A percentile compares a stretch with the other conserved stretches of the same genome.
These are phyloP conservation scores for Domatiomyces globalis DNA, from an alignment of 2,329 filamentous ascomycete genomes.

Conservation along the genomic window DNA sequence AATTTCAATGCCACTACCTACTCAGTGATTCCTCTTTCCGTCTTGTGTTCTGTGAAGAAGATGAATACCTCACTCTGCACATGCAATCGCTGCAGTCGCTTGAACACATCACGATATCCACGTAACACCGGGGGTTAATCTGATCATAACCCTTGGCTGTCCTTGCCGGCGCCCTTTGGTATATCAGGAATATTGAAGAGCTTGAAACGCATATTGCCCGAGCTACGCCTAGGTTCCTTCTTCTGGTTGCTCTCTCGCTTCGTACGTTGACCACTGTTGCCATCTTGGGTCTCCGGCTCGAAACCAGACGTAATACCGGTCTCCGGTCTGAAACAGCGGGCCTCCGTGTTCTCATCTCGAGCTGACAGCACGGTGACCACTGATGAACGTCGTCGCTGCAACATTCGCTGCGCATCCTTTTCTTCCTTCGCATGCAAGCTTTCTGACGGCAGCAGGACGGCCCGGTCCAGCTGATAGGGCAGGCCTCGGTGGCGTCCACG, in stretches of 20 bases:
- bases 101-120: background rate
- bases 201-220: background rate
- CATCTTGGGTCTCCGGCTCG: background rate
- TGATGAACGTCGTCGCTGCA: constrained; percentile 13
- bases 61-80: background rate
- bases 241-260: background rate
- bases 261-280: background rate
- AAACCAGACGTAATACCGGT: constrained; percentile 10
- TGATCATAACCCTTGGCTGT: background rate
- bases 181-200: background rate
- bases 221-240: background rate
- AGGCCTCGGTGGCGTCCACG: constrained; percentile 51
- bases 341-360: constrained; percentile 8
- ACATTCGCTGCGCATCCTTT: constrained; percentile 14
- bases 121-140: background rate
- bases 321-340: constrained; percentile 10
- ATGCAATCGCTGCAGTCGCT: too few species aligned
- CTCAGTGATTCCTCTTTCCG: background rate
- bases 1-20: background rate
- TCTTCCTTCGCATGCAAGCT: constrained; percentile 17
- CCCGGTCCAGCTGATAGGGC: constrained; percentile 54
- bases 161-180: background rate
- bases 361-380: constrained; percentile 8
- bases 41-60: background rate
- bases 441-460: constrained; percentile 50